Evolutionary conservation across 306 rosid genomes (phyloP).

Genomic region (Cicer chorassanicum): DNA sequence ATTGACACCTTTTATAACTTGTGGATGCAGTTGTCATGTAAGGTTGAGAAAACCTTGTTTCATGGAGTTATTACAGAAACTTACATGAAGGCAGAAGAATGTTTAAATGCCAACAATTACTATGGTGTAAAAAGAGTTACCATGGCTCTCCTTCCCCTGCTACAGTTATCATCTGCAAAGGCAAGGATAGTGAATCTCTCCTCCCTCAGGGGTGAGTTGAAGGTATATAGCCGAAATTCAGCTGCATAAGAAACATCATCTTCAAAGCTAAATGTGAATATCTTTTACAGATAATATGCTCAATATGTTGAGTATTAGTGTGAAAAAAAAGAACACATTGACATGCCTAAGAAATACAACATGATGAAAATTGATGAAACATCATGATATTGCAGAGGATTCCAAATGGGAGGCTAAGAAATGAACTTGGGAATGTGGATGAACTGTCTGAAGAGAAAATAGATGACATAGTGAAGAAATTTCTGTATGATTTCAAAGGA

Average conservation of each 20-base stretch:
- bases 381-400: constrained; percentile 54
- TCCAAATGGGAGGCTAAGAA: constrained; percentile 52
- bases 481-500: constrained; percentile 52
- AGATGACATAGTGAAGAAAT: constrained; percentile 54
- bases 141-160: constrained; percentile 27
- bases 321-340: not conserved
- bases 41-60: constrained; percentile 21
- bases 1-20: not conserved
- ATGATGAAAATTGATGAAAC: not conserved
- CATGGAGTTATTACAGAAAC: constrained; percentile 12
- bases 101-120: constrained; percentile 27
- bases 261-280: not conserved
- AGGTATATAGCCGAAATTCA: not conserved
- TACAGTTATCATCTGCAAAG: constrained; percentile 18
- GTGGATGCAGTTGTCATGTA: constrained; percentile 17
- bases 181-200: constrained; percentile 27
- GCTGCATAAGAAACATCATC: not conserved
- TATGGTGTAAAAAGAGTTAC: constrained; percentile 36
- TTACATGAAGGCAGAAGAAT: constrained; percentile 27
- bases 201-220: constrained; percentile 34
- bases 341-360: not conserved
- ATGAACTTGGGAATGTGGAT: constrained; percentile 51
- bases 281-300: not conserved
- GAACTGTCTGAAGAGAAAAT: constrained; percentile 58
- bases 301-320: not conserved